A percentile compares a stretch with the other conserved stretches of the same genome.
These are phyloP conservation scores for Ceratorhiza oryzae-sativae DNA, from an alignment of 1,284 basidiomycete species.

Conservation along the genomic window DNA sequence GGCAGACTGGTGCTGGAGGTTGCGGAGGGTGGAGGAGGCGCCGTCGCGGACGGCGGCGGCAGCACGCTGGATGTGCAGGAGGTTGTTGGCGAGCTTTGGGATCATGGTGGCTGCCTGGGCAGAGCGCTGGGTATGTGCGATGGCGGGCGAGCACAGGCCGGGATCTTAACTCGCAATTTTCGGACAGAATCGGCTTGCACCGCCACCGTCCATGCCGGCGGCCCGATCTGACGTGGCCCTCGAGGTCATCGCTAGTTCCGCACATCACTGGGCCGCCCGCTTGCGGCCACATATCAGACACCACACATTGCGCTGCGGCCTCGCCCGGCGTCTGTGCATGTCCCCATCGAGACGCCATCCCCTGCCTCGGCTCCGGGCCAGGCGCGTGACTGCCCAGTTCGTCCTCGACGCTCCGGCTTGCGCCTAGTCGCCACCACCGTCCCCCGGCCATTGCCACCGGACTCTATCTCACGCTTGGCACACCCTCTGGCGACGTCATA, in stretches of 20 bases:
- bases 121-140: neutral
- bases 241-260: neutral
- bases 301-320: neutral
- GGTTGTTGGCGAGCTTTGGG: constrained; percentile 77
- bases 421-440: no score
- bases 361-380: no score
- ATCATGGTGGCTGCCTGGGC: constrained; percentile 59
- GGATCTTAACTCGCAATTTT: neutral
- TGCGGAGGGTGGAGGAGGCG: constrained; percentile 67
- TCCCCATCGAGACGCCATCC: no score
- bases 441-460: no score
- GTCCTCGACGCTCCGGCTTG: no score
- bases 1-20: constrained; percentile 66
- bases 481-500: no score
- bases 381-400: no score
- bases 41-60: constrained; percentile 75
- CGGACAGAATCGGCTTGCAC: constrained; percentile 4
- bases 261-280: no score
- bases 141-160: no score
- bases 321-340: neutral
- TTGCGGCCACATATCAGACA: neutral
- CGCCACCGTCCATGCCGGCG: constrained; percentile 10
- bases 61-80: constrained; percentile 72
- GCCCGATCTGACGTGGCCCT: constrained; percentile 2
- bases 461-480: no score